Evolutionary conservation across 164 flowering plant genomes (phyloP).

Genomic region (Vitis rotundifolia): DNA sequence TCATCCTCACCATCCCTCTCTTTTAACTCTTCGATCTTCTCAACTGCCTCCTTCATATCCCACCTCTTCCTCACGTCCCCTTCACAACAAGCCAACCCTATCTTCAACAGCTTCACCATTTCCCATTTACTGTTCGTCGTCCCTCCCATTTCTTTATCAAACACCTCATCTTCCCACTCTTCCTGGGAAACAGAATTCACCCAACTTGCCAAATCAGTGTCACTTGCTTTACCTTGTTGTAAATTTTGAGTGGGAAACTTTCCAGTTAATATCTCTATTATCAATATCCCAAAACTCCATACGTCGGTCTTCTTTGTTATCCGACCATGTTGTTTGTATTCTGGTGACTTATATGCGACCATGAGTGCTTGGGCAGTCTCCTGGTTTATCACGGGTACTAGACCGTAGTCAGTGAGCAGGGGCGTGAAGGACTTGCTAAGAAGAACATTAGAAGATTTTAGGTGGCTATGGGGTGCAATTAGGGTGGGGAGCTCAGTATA

Average conservation of each 20-base stretch:
- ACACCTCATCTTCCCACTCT: conserved; percentile 40
- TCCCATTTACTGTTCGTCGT: conserved; percentile 39
- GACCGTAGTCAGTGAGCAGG: conserved; percentile 61
- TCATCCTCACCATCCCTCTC: conserved; percentile 52
- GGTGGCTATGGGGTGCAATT: conserved; percentile 78
- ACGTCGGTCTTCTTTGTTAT: conserved; percentile 73
- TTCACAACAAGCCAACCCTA: conserved; percentile 72
- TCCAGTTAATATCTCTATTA: conserved; percentile 76
- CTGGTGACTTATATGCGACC: conserved; percentile 85
- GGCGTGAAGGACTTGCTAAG: conserved; percentile 56
- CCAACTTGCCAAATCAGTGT: conserved; percentile 53
- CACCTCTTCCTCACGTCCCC: conserved; percentile 59
- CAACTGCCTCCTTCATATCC: conserved; percentile 58
- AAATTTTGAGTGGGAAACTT: conserved; percentile 44
- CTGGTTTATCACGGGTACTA: conserved; percentile 58
- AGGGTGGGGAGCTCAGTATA: conserved; percentile 64
- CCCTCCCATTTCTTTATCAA: conserved; percentile 62
- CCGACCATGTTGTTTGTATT: conserved; percentile 39
- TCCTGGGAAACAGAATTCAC: conserved; percentile 43
- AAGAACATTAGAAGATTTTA: conserved; percentile 86
- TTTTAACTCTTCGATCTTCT: conserved; percentile 60
- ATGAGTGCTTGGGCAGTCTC: conserved; percentile 53
- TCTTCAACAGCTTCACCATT: conserved; percentile 62
- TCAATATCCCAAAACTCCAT: conserved; percentile 77
- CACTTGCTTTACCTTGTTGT: conserved; percentile 26